Conservation (phyloP, 208 protist species). For the Wallacemonas sp. region DNA sequence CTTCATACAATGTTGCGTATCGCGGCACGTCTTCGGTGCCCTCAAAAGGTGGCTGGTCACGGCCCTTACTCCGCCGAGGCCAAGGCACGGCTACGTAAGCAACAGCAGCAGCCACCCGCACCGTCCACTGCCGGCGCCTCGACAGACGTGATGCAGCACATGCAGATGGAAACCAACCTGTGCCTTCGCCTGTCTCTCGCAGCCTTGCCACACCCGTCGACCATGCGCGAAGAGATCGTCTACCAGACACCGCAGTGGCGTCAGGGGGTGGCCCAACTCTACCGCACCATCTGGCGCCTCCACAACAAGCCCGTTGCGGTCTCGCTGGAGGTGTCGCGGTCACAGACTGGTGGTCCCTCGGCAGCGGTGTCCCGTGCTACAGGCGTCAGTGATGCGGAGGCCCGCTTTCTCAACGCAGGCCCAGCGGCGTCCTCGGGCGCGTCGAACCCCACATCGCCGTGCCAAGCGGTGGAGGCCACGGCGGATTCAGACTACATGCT, state of each 20-base stretch:
- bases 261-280: conserved; percentile 61
- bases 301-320: conserved; percentile 75
- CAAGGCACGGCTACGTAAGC: conserved; percentile 24
- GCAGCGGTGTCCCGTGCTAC: conserved; percentile 36
- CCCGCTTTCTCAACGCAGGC: background rate
- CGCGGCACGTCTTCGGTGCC: background rate
- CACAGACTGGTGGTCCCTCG: conserved; percentile 20
- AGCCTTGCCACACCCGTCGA: conserved; percentile 56
- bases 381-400: conserved; percentile 21
- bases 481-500: conserved; percentile 54
- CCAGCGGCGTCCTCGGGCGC: background rate
- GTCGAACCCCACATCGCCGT: no score
- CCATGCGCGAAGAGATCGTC: conserved; percentile 29
- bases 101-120: no score
- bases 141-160: conserved; percentile 45
- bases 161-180: conserved; percentile 48
- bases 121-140: no score
- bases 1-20: conserved; percentile 8
- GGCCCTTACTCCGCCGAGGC: conserved; percentile 62
- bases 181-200: conserved; percentile 62
- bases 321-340: conserved; percentile 33
- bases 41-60: conserved; percentile 31
- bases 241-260: conserved; percentile 68
- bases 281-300: conserved; percentile 78
- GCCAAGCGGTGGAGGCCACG: no score